Base-by-base conservation (phyloP, 2,329 filamentous ascomycete species). In the Fusarium torulosum region DNA sequence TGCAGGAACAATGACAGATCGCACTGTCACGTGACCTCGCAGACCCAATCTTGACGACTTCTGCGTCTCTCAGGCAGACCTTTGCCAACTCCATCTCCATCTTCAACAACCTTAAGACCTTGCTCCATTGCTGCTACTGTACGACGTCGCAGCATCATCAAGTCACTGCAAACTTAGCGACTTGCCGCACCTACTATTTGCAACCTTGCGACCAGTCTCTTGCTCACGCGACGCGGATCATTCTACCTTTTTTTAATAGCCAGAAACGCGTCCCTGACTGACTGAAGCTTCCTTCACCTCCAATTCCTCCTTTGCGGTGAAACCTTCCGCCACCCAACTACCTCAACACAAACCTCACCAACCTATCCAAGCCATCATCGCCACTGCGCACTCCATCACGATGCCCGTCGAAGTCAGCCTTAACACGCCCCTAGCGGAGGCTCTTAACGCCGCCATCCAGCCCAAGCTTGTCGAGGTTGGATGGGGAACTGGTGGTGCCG, bases 391-490 rank as follows among this genome's bases (percentile, higher is more conserved):
- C 43, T 47, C 43, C 63, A 53, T 70, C 77, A 85, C 67, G 57
- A 97, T 97, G 92, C 85, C 93, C 71, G 86, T 93, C 79, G 90
- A 94, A 77, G 86, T 96, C 68, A 83, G 87, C 54, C 85, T 91
- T 70, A 91, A 91, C 73, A 93, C 94, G 77, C 92, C 93, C 46
- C 84, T 98, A 76, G 94, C 94, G 70, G 88, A 94, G 72, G 91
- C 93, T 68, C 88, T 99, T 54, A 93, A 91, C 77, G 84, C 85
- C 72, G 90, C 90, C 41, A 94, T 98, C 67, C 92, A 96, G 80
- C 91, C 93, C 31, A 98, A 98, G 83, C 85, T 99, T 59, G 88
- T 93, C 60, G 95, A 99, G 80, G 90, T 94, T 70, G 95, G 94
- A 74, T 98, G 96, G 95, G 94, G 90, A 65, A 90, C 91, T 29